phyloP scores from a whole-genome alignment of 2,329 filamentous ascomycete genomes.

The Anthostomella pinea region DNA sequence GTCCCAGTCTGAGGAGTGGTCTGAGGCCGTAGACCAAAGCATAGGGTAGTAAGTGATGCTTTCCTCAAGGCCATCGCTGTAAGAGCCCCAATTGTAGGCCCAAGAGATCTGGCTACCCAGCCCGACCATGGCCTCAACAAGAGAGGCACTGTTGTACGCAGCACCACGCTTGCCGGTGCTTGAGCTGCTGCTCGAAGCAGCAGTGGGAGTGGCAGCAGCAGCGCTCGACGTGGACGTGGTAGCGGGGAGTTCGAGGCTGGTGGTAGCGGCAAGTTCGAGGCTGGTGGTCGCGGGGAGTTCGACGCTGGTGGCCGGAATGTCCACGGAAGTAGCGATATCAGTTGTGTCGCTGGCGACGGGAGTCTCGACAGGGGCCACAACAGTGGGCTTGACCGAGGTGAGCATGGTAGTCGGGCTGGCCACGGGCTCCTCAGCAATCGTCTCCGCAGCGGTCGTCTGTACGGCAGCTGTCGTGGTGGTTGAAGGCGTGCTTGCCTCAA shows the following conservation, averaged over 20 bases:
- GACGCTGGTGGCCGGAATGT: neutral
- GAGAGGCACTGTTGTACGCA: slow-evolving; percentile 32
- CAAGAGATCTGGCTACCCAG: slow-evolving; percentile 27
- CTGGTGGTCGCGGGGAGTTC: neutral
- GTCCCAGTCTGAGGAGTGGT: slow-evolving; percentile 49
- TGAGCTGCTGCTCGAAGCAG: slow-evolving; percentile 8
- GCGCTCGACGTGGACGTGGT: slow-evolving; percentile 7
- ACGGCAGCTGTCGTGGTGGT: slow-evolving; percentile 9
- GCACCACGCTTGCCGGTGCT: slow-evolving; percentile 30
- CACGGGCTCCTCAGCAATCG: slow-evolving; percentile 2
- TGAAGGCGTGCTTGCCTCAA: neutral
- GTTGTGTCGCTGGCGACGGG: slow-evolving; percentile 9
- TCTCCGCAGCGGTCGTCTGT: slow-evolving; percentile 6
- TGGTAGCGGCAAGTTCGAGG: neutral
- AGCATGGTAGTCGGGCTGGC: slow-evolving; percentile 24
- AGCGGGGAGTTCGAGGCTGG: neutral
- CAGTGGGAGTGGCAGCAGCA: slow-evolving; percentile 8
- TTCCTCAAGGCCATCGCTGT: slow-evolving; percentile 33
- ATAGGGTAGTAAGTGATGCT: slow-evolving; percentile 62
- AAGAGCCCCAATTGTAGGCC: slow-evolving; percentile 34
- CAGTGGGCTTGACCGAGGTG: slow-evolving; percentile 20
- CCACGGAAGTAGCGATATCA: slow-evolving; percentile 4
- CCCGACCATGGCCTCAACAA: slow-evolving; percentile 23
- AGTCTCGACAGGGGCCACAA: slow-evolving; percentile 4
- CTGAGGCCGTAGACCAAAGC: slow-evolving; percentile 54